A percentile compares a stretch with the other conserved stretches of the same genome.
These are phyloP conservation scores for Aspergillus costaricaensis DNA, from an alignment of 2,329 filamentous ascomycete species.

Conservation along the genomic window DNA sequence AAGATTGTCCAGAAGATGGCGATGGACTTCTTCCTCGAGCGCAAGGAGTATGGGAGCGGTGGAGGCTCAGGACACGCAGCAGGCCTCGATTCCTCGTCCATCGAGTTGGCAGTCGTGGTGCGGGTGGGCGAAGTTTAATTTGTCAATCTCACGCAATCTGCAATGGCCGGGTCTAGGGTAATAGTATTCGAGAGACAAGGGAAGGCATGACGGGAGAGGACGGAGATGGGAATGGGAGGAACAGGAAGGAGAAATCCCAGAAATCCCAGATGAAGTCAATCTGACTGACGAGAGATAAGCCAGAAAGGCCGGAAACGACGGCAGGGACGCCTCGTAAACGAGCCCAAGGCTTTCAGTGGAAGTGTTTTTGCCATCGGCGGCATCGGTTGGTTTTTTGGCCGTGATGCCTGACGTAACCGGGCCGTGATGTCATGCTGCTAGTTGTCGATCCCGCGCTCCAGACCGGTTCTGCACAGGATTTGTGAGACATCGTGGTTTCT, in stretches of 20 bases:
- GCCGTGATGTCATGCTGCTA: slow-evolving; percentile 15
- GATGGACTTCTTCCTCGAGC: slow-evolving; percentile 57
- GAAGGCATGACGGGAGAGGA: not conserved
- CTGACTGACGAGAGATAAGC: not conserved
- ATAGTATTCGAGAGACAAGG: slow-evolving; percentile 4
- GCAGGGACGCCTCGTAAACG: not conserved
- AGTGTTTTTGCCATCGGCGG: slow-evolving; percentile 2
- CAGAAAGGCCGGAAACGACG: slow-evolving; percentile 2
- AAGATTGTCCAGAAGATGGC: slow-evolving; percentile 62
- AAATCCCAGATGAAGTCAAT: not conserved
- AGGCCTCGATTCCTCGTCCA: slow-evolving; percentile 37
- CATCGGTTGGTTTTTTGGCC: not conserved
- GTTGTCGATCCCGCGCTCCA: not conserved
- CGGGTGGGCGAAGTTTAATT: not conserved
- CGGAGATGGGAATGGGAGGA: slow-evolving; percentile 1
- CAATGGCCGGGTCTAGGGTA: slow-evolving; percentile 16
- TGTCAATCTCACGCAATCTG: slow-evolving; percentile 2
- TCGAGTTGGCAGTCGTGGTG: slow-evolving; percentile 21
- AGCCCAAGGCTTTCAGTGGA: not conserved
- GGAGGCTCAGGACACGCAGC: slow-evolving; percentile 41
- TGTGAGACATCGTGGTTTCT: not conserved
- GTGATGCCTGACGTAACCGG: slow-evolving; percentile 13
- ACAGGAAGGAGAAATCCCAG: not conserved
- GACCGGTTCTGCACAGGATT: not conserved
- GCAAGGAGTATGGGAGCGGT: slow-evolving; percentile 58